These are phyloP conservation scores for Dryas alaskensis DNA, from an alignment of 306 rosid species.

Conservation along the genomic window DNA sequence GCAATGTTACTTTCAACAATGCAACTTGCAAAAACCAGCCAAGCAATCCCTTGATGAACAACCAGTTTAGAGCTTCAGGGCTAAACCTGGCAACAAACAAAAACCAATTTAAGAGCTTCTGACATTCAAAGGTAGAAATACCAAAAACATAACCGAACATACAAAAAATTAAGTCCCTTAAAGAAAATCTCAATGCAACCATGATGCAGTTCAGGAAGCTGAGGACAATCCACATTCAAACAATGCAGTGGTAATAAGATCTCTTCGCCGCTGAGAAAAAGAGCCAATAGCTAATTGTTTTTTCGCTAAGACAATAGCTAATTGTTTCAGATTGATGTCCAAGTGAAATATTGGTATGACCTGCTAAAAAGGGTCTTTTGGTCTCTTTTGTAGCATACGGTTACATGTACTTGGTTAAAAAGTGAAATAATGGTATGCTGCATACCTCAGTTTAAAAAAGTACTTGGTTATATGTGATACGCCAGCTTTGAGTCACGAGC, in stretches of 20 bases:
- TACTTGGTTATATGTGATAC: background rate
- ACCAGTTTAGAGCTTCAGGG: constrained; percentile 90
- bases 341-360: background rate
- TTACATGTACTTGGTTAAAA: no score
- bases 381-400: background rate
- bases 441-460: no score
- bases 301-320: background rate
- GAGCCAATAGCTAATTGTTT: background rate
- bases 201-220: background rate
- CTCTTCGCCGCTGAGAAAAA: background rate
- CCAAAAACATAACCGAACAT: background rate
- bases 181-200: background rate
- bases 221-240: background rate
- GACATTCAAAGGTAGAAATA: background rate
- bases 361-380: background rate
- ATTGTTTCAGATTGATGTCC: background rate
- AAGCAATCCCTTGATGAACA: constrained; percentile 87
- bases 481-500: background rate
- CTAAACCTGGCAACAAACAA: constrained; percentile 60
- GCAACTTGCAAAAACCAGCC: constrained; percentile 88
- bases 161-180: background rate
- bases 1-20: constrained; percentile 65
- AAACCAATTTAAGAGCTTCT: background rate
- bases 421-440: no score
- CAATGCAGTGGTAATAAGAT: background rate